Evolutionary conservation across 805 yeast species (phyloP).

Genomic region (Saitoella complicata): DNA sequence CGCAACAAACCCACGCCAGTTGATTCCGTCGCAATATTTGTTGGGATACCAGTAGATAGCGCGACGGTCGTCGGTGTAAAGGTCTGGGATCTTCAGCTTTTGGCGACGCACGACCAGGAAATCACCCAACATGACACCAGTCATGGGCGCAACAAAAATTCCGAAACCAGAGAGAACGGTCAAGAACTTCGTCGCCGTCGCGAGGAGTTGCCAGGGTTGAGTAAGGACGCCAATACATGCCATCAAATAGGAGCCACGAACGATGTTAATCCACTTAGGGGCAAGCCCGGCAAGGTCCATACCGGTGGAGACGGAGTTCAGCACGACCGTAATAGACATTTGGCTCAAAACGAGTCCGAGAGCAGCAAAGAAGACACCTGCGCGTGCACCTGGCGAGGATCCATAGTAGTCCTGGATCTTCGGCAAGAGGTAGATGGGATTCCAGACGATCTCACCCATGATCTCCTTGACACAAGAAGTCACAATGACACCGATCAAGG

Average conservation of each 20-base stretch:
- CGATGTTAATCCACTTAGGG: slow-evolving; percentile 37
- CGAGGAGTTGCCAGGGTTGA: slow-evolving; percentile 65
- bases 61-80: slow-evolving; percentile 24
- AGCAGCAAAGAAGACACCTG: slow-evolving; percentile 64
- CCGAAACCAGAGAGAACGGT: slow-evolving; percentile 68
- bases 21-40: slow-evolving; percentile 22
- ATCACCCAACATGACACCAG: slow-evolving; percentile 46
- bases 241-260: slow-evolving; percentile 49
- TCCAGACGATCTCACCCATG: slow-evolving; percentile 31
- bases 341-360: slow-evolving; percentile 50
- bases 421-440: slow-evolving; percentile 28
- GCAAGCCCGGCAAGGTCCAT: slow-evolving; percentile 32
- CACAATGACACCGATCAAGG: slow-evolving; percentile 14
- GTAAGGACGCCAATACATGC: slow-evolving; percentile 54
- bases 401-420: slow-evolving; percentile 28
- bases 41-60: slow-evolving; percentile 27
- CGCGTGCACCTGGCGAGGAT: slow-evolving; percentile 38
- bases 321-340: slow-evolving; percentile 60
- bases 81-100: slow-evolving; percentile 26
- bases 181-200: slow-evolving; percentile 56
- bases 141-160: slow-evolving; percentile 66
- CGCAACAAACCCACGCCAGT: slow-evolving; percentile 26
- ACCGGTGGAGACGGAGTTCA: slow-evolving; percentile 34
- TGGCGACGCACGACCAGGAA: slow-evolving; percentile 27
- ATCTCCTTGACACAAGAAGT: slow-evolving; percentile 19